phyloP scores from a whole-genome alignment of 768 basidiomycete genomes.

The Termitomyces heimii region DNA sequence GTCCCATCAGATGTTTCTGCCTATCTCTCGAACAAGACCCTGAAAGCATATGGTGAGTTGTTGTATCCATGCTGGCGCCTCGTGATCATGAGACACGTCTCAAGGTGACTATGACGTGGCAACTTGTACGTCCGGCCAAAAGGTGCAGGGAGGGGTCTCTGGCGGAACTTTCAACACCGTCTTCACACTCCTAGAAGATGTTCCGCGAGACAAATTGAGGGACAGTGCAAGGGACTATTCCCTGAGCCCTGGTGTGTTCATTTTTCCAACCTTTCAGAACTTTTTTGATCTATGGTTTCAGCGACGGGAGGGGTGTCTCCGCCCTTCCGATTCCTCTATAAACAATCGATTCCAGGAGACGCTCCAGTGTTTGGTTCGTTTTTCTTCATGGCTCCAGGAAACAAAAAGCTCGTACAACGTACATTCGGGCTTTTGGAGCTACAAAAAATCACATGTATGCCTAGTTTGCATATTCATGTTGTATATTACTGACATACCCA shows the following conservation, averaged over 20 bases:
- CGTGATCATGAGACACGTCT: background rate
- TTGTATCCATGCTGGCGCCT: background rate
- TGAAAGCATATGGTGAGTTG: slow-evolving; percentile 36
- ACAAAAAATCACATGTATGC: slow-evolving; percentile 19
- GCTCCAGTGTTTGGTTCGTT: slow-evolving; percentile 25
- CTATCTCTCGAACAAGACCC: slow-evolving; percentile 62
- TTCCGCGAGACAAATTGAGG: slow-evolving; percentile 26
- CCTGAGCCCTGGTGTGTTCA: slow-evolving; percentile 1
- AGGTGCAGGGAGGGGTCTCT: slow-evolving; percentile 43
- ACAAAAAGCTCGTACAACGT: slow-evolving; percentile 38
- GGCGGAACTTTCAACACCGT: slow-evolving; percentile 56
- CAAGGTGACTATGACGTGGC: slow-evolving; percentile 32
- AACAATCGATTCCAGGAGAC: slow-evolving; percentile 30
- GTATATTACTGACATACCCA: background rate
- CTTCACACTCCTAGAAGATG: slow-evolving; percentile 30
- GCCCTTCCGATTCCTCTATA: slow-evolving; percentile 27
- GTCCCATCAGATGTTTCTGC: slow-evolving; percentile 68
- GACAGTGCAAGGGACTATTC: slow-evolving; percentile 17
- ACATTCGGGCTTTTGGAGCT: slow-evolving; percentile 39
- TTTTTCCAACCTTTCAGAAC: background rate
- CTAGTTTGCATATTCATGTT: background rate
- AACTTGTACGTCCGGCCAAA: slow-evolving; percentile 50
- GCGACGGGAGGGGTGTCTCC: slow-evolving; percentile 13
- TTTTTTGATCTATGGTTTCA: background rate
- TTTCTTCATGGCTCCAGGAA: slow-evolving; percentile 36